Conservation (phyloP, 495 filamentous ascomycete species). For the Penicillium salamii region DNA sequence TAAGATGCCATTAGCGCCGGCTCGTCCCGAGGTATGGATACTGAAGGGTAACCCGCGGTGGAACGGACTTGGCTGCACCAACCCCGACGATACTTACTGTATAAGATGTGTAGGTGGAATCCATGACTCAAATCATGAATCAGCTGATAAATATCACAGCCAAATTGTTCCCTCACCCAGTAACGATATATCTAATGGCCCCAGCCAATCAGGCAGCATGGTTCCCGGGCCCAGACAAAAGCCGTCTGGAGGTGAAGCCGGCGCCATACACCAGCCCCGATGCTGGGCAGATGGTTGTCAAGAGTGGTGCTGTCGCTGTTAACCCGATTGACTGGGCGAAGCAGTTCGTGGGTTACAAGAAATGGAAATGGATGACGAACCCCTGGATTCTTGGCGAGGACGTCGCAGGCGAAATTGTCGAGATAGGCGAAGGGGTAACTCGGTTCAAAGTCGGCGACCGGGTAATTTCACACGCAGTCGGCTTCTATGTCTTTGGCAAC, state of each 20-base stretch:
- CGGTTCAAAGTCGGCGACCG: not conserved
- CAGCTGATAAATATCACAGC: not conserved
- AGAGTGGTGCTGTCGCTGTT: constrained; percentile 40
- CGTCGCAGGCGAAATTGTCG: not conserved
- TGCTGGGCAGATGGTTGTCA: constrained; percentile 32
- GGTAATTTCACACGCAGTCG: not conserved
- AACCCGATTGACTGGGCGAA: constrained; percentile 46
- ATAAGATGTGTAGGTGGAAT: not conserved
- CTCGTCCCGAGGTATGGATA: not conserved
- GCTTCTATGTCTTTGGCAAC: not conserved
- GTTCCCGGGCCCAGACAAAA: not conserved
- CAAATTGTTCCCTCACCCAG: too few species aligned
- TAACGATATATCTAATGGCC: not conserved
- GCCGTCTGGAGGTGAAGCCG: not conserved
- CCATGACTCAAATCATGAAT: not conserved
- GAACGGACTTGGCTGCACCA: not conserved
- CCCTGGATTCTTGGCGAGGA: not conserved
- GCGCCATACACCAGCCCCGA: constrained; percentile 4
- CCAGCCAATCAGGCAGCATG: constrained; percentile 6
- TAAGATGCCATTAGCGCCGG: not conserved
- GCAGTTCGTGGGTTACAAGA: not conserved
- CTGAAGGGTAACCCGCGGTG: not conserved
- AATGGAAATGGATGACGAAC: not conserved
- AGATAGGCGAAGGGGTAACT: not conserved
- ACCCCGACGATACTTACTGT: not conserved